Base-by-base conservation (phyloP, 129 eudicot genomes). In the Glebionis coronaria region DNA sequence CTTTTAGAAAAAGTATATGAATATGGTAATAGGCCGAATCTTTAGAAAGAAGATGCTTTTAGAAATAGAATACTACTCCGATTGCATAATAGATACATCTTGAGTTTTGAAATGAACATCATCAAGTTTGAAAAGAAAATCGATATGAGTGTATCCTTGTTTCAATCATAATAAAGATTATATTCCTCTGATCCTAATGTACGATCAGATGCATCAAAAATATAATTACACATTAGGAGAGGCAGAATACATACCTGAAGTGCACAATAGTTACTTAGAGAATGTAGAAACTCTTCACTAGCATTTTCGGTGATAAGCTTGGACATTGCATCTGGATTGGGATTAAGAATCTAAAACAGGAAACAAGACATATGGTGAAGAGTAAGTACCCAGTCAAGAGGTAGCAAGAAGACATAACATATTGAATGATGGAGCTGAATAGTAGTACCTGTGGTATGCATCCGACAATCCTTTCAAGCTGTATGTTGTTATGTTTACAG, bases 361-460 rank as follows among this genome's bases (percentile, higher is more conserved):
- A 70, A 68, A 21, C 42, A 3, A 49, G 65, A 47, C 54, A 68
- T 4, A 66, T 23, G 67, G 61, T 5, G 12, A 51, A 68, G 23
- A 49, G 19, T 49, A 12, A 49, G n/a, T 19, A 49, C 55, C 0
- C 9, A 23, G 9, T 20, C 7, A 55, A 55, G 23, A 20, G 31
- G 60, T 52, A 20, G 16, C 68, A 78, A 12, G 51, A 29, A 46
- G 18, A 71, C 52, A 49, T 15, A 31, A 31, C 53, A 47, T 58
- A 69, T 44, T 63, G 45, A 46, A 38, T 55, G 21, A 67, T 50
- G 12, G 58, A 47, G 4, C 5, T 65, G 49, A 44, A 62, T 85
- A n/a, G n/a, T n/a, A n/a, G n/a, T n/a, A 92, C 98, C 98, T 88
- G 96, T n/a, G 96, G 98, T 78, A 92, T 92, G 76, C 98, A 92